Conservation (phyloP, 2,329 filamentous ascomycete genomes). For the Colletotrichum higginsianum region DNA sequence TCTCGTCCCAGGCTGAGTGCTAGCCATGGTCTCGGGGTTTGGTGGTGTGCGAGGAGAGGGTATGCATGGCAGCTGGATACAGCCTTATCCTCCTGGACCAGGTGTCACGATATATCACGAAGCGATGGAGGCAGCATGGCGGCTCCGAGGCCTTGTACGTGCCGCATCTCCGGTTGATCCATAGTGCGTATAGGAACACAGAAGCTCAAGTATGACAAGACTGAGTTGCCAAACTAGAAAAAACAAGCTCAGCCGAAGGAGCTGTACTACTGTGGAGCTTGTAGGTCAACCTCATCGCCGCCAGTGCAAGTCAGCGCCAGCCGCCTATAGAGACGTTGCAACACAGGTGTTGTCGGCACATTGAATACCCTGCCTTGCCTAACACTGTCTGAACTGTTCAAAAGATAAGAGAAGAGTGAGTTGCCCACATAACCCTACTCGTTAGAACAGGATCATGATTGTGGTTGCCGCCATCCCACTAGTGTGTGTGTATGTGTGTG, state of each 20-base stretch:
- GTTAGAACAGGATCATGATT: not conserved
- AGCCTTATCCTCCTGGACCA: not conserved
- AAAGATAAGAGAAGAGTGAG: not conserved
- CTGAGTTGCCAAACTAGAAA: not conserved
- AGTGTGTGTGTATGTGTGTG: not conserved
- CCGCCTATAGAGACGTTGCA: not conserved
- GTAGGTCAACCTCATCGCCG: not conserved
- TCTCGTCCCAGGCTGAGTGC: not conserved
- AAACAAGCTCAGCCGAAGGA: not conserved
- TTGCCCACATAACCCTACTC: not conserved
- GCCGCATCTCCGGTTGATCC: not conserved
- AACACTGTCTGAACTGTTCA: not conserved
- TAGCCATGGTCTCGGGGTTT: not conserved
- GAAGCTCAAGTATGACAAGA: not conserved
- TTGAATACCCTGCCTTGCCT: not conserved
- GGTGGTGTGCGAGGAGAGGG: not conserved
- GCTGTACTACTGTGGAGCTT: not conserved
- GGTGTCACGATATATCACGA: not conserved
- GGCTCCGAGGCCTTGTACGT: not conserved
- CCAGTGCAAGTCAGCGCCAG: too few relatives aligned
- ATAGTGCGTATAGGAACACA: not conserved
- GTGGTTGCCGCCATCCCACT: constrained; percentile 7
- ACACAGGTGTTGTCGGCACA: not conserved
- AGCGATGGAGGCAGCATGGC: not conserved
- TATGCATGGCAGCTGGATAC: not conserved